phyloP scores from a whole-genome alignment of 345 rosid genomes.

The Aquilaria yunnanensis region DNA sequence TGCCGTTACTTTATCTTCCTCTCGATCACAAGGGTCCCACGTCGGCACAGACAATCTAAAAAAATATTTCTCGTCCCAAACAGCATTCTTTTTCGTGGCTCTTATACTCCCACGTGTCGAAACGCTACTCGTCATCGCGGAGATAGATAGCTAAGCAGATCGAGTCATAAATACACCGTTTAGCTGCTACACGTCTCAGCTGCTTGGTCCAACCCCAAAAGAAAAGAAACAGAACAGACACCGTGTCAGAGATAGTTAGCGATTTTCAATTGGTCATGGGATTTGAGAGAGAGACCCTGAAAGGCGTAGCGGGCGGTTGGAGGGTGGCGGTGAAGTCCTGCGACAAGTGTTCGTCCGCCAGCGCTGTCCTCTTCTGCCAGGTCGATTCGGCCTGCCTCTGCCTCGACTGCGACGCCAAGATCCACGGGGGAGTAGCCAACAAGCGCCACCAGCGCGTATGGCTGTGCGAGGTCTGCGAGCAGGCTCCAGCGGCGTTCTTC shows the following conservation, averaged over 20 bases:
- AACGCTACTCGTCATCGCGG: conserved; percentile 15
- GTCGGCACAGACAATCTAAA: conserved; percentile 39
- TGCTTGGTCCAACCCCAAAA: background rate
- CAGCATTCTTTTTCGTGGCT: conserved; percentile 30
- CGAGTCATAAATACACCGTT: conserved; percentile 24
- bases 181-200: conserved; percentile 15
- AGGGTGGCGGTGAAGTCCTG: conserved; percentile 57
- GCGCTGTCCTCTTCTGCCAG: conserved; percentile 66
- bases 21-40: conserved; percentile 18
- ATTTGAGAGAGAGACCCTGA: conserved; percentile 25
- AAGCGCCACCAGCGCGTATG: conserved; percentile 72
- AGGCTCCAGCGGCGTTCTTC: conserved; percentile 89
- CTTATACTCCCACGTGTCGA: conserved; percentile 26
- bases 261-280: conserved; percentile 24
- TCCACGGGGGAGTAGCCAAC: conserved; percentile 32
- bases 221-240: background rate
- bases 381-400: conserved; percentile 71
- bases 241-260: too few relatives aligned
- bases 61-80: background rate
- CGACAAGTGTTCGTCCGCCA: conserved; percentile 66
- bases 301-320: conserved; percentile 39
- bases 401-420: conserved; percentile 51
- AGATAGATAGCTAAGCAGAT: conserved; percentile 25
- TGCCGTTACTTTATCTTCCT: background rate
- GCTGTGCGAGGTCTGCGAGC: conserved; percentile 90